A percentile compares a stretch with the other conserved stretches of the same genome.
Evolutionary conservation across 352 stramenopile genomes (phyloP).

Genomic region (Phytopythium helicoides): DNA sequence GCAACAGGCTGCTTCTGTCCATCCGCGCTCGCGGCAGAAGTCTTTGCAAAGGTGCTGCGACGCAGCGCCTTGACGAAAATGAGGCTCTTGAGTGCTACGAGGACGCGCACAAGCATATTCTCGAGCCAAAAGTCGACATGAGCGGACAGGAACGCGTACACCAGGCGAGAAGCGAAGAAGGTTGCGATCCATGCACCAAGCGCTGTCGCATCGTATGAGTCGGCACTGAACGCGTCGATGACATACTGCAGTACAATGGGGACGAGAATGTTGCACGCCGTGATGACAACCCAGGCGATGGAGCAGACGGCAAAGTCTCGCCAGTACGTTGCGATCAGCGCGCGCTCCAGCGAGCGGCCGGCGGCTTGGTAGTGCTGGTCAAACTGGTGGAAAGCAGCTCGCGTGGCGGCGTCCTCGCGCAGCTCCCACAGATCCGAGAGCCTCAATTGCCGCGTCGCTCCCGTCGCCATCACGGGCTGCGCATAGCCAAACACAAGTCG

Average conservation of each 20-base stretch:
- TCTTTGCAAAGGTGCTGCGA: conserved; percentile 14
- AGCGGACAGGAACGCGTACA: conserved; percentile 16
- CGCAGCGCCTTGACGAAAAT: conserved; percentile 28
- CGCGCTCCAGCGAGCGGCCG: conserved; percentile 2
- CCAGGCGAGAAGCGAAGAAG: conserved; percentile 24
- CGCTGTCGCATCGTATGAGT: conserved; percentile 10
- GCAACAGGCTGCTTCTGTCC: conserved; percentile 1
- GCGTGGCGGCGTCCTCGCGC: neutral
- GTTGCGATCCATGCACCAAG: conserved; percentile 13
- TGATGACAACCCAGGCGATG: conserved; percentile 4
- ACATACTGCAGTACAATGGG: conserved; percentile 18
- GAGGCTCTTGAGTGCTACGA: conserved; percentile 16
- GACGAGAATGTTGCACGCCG: conserved; percentile 12
- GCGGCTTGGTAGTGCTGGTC: neutral
- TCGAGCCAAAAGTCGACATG: conserved; percentile 23
- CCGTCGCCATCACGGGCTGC: conserved; percentile 6
- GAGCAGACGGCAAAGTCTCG: conserved; percentile 7
- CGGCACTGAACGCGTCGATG: conserved; percentile 14
- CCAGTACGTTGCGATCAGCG: conserved; percentile 6
- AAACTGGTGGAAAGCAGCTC: conserved; percentile 1
- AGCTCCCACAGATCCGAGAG: conserved; percentile 8
- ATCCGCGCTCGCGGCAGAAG: too few species aligned
- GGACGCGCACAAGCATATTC: conserved; percentile 14
- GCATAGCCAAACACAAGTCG: conserved; percentile 7
- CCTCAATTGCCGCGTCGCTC: conserved; percentile 3